Evolutionary conservation across 352 stramenopile genomes (phyloP).

Genomic region (Thalassiosira hispida): DNA sequence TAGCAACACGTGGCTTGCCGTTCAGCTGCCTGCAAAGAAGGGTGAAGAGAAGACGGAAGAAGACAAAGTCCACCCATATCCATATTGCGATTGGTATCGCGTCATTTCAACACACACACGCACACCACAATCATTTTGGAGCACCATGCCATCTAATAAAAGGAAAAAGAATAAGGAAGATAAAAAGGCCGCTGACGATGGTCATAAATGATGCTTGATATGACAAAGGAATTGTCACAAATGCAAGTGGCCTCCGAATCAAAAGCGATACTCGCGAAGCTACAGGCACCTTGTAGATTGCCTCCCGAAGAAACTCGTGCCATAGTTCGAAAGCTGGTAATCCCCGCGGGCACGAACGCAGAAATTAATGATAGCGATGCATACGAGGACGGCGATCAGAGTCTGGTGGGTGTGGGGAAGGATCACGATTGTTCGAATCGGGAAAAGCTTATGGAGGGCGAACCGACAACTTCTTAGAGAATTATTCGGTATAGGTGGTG

Average conservation of each 20-base stretch:
- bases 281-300: background rate
- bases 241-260: background rate
- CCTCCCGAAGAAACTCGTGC: background rate
- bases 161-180: background rate
- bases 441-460: too few relatives aligned
- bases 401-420: background rate
- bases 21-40: too few relatives aligned
- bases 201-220: background rate
- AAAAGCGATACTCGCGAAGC: background rate
- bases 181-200: background rate
- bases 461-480: slow-evolving; percentile 20
- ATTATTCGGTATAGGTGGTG: slow-evolving; percentile 29
- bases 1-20: too few relatives aligned
- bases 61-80: too few relatives aligned
- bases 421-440: too few relatives aligned
- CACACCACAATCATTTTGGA: too few relatives aligned
- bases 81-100: too few relatives aligned
- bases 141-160: too few relatives aligned
- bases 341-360: slow-evolving; percentile 28
- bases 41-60: too few relatives aligned
- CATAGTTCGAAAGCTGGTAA: slow-evolving; percentile 12
- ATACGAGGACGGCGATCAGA: slow-evolving; percentile 42
- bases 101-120: too few relatives aligned
- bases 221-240: background rate
- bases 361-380: slow-evolving; percentile 31